phyloP scores from a whole-genome alignment of 208 protist genomes.

The Leishmania aethiopica region DNA sequence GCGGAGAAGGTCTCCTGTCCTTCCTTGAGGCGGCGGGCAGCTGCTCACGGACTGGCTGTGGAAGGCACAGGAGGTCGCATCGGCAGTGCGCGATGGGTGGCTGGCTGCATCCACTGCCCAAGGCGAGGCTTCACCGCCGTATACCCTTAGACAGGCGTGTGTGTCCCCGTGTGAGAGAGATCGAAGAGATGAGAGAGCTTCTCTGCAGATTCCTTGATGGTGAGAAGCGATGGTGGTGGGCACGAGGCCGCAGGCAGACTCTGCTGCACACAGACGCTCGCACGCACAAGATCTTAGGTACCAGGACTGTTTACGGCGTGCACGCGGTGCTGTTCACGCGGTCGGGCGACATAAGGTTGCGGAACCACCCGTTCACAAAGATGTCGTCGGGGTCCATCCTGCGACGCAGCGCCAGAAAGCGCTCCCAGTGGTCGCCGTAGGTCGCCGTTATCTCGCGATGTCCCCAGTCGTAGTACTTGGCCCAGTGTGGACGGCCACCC shows the following conservation, averaged over 20 bases:
- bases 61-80: neutral
- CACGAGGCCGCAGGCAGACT: neutral
- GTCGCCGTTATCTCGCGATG: conserved; percentile 34
- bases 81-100: neutral
- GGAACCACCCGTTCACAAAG: conserved; percentile 76
- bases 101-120: neutral
- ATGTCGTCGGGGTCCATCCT: conserved; percentile 58
- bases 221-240: neutral
- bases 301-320: neutral
- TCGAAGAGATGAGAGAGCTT: no score
- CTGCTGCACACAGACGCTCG: neutral
- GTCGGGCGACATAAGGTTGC: conserved; percentile 43
- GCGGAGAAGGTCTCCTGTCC: neutral
- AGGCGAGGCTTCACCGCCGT: neutral
- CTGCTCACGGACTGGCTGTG: neutral
- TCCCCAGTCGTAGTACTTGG: conserved; percentile 78
- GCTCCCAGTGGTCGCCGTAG: conserved; percentile 65
- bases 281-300: neutral
- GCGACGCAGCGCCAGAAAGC: conserved; percentile 57
- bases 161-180: no score
- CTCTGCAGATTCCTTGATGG: neutral
- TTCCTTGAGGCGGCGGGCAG: neutral
- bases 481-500: conserved; percentile 82
- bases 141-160: neutral
- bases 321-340: conserved; percentile 41